Evolutionary conservation across 345 rosid genomes (phyloP), one percentile per base, ranked within the genome.

Genomic region (Salix viminalis): DNA sequence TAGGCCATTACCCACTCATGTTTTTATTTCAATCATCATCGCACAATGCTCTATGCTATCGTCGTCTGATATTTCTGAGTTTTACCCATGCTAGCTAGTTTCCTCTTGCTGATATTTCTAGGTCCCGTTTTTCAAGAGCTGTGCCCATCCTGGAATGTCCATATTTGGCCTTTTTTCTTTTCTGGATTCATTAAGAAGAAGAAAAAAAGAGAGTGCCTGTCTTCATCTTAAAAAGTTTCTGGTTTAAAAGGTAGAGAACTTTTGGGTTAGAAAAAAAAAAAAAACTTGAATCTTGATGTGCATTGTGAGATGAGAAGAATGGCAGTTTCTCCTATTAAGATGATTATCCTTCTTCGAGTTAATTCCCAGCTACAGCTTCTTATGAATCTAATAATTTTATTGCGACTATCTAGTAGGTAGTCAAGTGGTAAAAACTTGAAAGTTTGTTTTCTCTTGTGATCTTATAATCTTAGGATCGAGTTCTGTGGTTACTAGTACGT

Each of bases 1-100:
- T 85, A 79, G 80, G 87, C 85, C 88, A 85, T 71, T 79, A 89
- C 85, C 87, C 85, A 77, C 88, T 84, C 74, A 52, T 85, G 89
- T 86, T 85, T 77, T 73, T 30, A 54, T 74, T 83, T 82, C 89
- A 84, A 82, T 83, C 93, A 88, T 88, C 88, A 83, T 87, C 76
- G 84, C 85, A 80, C 85, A 88, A 66, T 80, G 81, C 85, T 81
- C 82, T 41, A 82, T 81, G 74, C 68, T 68, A 72, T 52, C 79
- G 83, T 83, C 80, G 73, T 83, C 85, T 80, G 76, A 70, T 75
- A 16, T 76, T 69, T 80, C 79, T 82, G 73, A 74, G 72, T 44
- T 71, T 61, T 70, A 84, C 89, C 92, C 90, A 91, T 88, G 79
- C 87, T 80, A 79, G 15, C 28, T 81, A 34, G 7, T 6, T 34